A percentile compares a stretch with the other conserved stretches of the same genome.
These are phyloP conservation scores for Balamuthia mandrillaris DNA, from an alignment of 208 protist genomes.

Conservation along the genomic window DNA sequence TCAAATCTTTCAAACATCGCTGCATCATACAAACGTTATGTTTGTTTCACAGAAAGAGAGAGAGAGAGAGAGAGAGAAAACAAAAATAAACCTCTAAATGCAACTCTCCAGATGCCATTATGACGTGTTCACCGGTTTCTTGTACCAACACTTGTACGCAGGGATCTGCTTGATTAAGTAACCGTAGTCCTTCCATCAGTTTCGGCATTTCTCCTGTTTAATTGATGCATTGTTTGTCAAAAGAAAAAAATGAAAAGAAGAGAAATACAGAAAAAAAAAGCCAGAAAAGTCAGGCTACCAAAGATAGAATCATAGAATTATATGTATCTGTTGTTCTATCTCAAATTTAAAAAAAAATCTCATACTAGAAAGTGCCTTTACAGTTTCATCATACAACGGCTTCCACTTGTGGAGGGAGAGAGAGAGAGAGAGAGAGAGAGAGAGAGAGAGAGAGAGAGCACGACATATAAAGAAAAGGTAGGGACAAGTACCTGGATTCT, in stretches of 20 bases:
- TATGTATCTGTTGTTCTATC: too few species aligned
- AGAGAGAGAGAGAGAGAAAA: neutral
- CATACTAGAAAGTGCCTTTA: neutral
- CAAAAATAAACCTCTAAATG: conserved; percentile 81
- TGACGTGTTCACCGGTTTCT: conserved; percentile 92
- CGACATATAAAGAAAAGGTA: neutral
- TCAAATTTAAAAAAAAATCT: neutral
- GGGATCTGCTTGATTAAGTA: conserved; percentile 93
- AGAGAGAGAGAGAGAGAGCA: neutral
- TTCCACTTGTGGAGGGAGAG: too few species aligned
- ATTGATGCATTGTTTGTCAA: neutral
- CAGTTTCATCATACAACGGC: conserved; percentile 6
- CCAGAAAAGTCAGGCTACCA: neutral
- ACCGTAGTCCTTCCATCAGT: conserved; percentile 79
- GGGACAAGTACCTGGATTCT: conserved; percentile 56
- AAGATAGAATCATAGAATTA: neutral
- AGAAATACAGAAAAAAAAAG: neutral
- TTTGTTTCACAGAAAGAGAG: neutral
- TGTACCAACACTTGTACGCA: conserved; percentile 86
- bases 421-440: too few species aligned
- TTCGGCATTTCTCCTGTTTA: conserved; percentile 56
- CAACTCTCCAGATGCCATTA: conserved; percentile 92
- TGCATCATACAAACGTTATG: conserved; percentile 28
- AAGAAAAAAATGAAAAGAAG: neutral
- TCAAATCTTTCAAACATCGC: conserved; percentile 88